A percentile compares a stretch with the other conserved stretches of the same genome.
These are phyloP conservation scores for Cornus kousa DNA, from an alignment of 148 eudicot species.

Conservation along the genomic window DNA sequence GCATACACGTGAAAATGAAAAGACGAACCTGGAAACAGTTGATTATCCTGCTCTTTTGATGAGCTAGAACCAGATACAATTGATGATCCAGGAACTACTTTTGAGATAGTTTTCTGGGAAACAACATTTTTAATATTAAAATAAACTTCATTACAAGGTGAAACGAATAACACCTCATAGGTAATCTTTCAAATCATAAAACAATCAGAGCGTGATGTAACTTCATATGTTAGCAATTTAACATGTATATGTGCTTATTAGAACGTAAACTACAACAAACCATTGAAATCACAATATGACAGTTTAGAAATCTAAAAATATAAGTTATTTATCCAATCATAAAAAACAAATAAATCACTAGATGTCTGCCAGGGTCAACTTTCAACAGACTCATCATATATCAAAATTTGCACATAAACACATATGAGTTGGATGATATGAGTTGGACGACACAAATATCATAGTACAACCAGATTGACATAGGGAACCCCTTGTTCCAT, in stretches of 20 bases:
- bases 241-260: not conserved
- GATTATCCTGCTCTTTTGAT: constrained; percentile 39
- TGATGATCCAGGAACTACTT: constrained; percentile 29
- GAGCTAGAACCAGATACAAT: constrained; percentile 32
- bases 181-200: not conserved
- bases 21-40: constrained; percentile 40
- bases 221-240: not conserved
- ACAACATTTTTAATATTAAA: not conserved
- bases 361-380: not conserved
- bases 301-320: not conserved
- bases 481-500: not conserved
- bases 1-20: not conserved
- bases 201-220: not conserved
- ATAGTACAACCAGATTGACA: not conserved
- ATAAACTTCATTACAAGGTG: not conserved
- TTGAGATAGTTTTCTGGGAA: constrained; percentile 33
- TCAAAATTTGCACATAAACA: not conserved
- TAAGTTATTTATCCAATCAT: not conserved
- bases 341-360: no score
- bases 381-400: not conserved
- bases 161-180: not conserved
- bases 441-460: not conserved
- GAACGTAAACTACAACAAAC: not conserved
- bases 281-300: not conserved
- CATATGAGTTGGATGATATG: no score